Base-by-base conservation (phyloP, 306 rosid species). In the Vicia villosa region DNA sequence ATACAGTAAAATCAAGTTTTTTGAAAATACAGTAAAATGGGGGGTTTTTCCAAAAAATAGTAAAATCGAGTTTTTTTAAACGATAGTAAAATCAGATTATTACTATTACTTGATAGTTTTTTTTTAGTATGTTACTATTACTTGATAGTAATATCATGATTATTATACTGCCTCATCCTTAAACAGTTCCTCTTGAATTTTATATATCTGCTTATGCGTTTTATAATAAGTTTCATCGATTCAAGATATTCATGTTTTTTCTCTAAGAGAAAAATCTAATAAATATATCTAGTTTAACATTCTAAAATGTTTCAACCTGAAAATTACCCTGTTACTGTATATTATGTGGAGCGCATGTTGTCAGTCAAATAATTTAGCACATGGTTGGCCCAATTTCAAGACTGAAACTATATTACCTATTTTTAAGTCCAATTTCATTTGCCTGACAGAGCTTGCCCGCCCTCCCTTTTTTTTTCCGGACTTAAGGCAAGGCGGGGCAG, bases 121-220 rank as follows among this genome's bases (percentile, higher is more conserved):
- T n/a, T n/a, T n/a, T n/a, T n/a, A n/a, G n/a, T n/a, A n/a, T n/a
- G n/a, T n/a, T n/a, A 30, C 0, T 30, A 7, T 30, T 30, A 30
- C 34, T 4, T 30, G 34, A 30, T 30, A 30, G 34, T 30, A 30
- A 65, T 58, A 65, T 7, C 47, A 24, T 63, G 16, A 3, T 52
- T 30, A 30, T 30, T 30, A 30, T 7, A 30, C 5, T 30, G 34
- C 34, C 34, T 0, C 34, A 30, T 30, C 34, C 5, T 30, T 13
- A 4, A 28, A 41, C 71, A 22, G 10, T 51, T 55, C 63, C 76
- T 41, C 59, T 66, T 72, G 59, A 78, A 66, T 37, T 64, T 68
- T 40, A 32, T 41, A 47, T 52, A 14, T 66, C 41, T 56, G 7
- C 32, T 14, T 15, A 6, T 11, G 37, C 41, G 10, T 14, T 58